Percentiles rank a stretch among this genome's conserved stretches.
Conservation (phyloP, 257 asterid species). For the Pogostemon cablin region DNA sequence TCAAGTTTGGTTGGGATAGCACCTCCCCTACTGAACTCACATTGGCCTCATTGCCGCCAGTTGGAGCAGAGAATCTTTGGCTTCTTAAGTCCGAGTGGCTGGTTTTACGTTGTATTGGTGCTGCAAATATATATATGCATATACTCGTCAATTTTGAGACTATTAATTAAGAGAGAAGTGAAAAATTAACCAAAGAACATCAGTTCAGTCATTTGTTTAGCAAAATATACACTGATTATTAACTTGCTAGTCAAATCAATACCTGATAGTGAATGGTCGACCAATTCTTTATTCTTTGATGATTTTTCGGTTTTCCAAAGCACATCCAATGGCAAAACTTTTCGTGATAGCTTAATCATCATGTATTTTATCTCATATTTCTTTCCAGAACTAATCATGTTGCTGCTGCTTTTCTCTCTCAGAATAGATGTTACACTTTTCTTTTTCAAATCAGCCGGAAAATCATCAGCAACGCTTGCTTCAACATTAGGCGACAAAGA, state of each 20-base stretch:
- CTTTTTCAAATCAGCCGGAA: no score
- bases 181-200: slow-evolving; percentile 3
- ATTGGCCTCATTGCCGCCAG: slow-evolving; percentile 1
- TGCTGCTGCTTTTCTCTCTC: slow-evolving; percentile 25
- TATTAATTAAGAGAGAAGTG: not conserved
- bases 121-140: slow-evolving; percentile 36
- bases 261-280: slow-evolving; percentile 37
- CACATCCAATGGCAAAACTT: slow-evolving; percentile 41
- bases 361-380: slow-evolving; percentile 32
- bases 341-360: slow-evolving; percentile 37
- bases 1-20: slow-evolving; percentile 27
- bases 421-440: no score
- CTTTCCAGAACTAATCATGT: slow-evolving; percentile 22
- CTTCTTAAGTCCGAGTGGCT: slow-evolving; percentile 28
- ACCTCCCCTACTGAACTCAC: not conserved
- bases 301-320: slow-evolving; percentile 32
- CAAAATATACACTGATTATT: not conserved
- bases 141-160: slow-evolving; percentile 26
- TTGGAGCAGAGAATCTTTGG: not conserved
- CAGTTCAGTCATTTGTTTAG: not conserved
- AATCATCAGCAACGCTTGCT: no score
- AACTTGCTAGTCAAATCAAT: slow-evolving; percentile 22
- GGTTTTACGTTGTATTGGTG: slow-evolving; percentile 41
- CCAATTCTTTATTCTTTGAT: slow-evolving; percentile 29
- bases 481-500: no score